Evolutionary conservation across 208 protist species (phyloP), one percentile per base, ranked within the genome.

Genomic region (Trypanosoma lewisi): DNA sequence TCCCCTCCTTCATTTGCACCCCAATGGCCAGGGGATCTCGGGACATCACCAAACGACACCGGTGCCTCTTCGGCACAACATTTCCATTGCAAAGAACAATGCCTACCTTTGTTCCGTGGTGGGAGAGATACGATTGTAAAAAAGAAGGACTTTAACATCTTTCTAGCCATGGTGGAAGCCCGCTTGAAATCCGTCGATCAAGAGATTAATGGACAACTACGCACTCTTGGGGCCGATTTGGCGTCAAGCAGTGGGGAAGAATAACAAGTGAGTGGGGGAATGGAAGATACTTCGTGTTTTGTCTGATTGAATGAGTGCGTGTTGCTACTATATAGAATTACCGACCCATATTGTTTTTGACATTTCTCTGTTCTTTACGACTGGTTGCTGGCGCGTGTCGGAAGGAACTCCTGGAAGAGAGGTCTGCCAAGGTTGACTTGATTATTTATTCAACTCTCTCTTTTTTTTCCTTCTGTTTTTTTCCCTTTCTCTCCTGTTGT

Each of bases 81-180:
- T 27, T 2, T 37, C 2, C 36, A 21, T 16, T 54, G 4, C n/a
- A 59, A 55, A 17, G 58, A 67, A 34, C 67, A 73, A 28, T 73
- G 59, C 30, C 44, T 88, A 16, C 78, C 82, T 19, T 58, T 88
- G 28, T 85, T 82, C 33, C 14, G n/a, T 12, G 75, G 76, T 14
- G 82, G 82, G 17, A 77, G 80, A 53, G 55, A 64, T 9, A 53
- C 62, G 23, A 64, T 72, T 28, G 73, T 88, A 50, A 49, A 65
- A 14, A 70, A 67, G 25, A 61, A 63, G 8, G 68, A 84, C 68
- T 67, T 85, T 19, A 34, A 77, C 14, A 59, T 75, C 0, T 88
- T 79, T 53, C 50, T 72, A 14, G 59, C 64, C n/a, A 67, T 85
- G 59, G 63, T 82, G 2, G 52, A 75, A 2, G 28, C 54, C 34